Evolutionary conservation across 1,139 yeast genomes (phyloP).

Genomic region (Yamadazyma taylorii): DNA sequence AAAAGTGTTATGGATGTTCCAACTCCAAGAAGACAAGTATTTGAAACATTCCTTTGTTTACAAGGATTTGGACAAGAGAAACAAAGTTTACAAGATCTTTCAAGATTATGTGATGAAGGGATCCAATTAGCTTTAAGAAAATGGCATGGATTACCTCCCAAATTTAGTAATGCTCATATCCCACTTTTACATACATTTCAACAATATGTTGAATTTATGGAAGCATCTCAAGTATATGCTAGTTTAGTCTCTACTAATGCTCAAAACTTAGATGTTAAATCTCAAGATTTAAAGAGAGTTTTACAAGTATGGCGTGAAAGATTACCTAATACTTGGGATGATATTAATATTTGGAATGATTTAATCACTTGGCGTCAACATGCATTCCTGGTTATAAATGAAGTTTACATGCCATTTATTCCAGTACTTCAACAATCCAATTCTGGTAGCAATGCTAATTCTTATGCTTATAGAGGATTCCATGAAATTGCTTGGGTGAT

Average conservation of each 20-base stretch:
- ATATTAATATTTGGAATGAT: conserved; percentile 96
- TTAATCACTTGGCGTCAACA: conserved; percentile 98
- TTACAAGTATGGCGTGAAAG: conserved; percentile 98
- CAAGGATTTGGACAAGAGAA: conserved; percentile 94
- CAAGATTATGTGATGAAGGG: conserved; percentile 91
- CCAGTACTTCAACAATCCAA: conserved; percentile 80
- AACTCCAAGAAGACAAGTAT: conserved; percentile 93
- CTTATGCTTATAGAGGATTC: conserved; percentile 95
- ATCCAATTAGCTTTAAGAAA: conserved; percentile 88
- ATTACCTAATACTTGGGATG: conserved; percentile 95
- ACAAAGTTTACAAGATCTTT: conserved; percentile 76
- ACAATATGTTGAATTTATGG: conserved; percentile 96
- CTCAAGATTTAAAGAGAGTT: conserved; percentile 91
- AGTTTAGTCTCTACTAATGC: conserved; percentile 88
- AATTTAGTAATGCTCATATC: conserved; percentile 82
- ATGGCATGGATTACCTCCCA: conserved; percentile 87
- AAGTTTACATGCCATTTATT: conserved; percentile 88
- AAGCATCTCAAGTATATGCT: conserved; percentile 92
- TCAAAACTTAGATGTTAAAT: conserved; percentile 85
- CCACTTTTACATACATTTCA: conserved; percentile 93
- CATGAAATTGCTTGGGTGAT: conserved; percentile 99
- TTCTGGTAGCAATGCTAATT: conserved; percentile 72
- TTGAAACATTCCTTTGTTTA: conserved; percentile 87
- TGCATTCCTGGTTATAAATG: conserved; percentile 95
- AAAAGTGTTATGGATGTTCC: conserved; percentile 98